Evolutionary conservation across 306 rosid species (phyloP).

Genomic region (Rosa lucieae): DNA sequence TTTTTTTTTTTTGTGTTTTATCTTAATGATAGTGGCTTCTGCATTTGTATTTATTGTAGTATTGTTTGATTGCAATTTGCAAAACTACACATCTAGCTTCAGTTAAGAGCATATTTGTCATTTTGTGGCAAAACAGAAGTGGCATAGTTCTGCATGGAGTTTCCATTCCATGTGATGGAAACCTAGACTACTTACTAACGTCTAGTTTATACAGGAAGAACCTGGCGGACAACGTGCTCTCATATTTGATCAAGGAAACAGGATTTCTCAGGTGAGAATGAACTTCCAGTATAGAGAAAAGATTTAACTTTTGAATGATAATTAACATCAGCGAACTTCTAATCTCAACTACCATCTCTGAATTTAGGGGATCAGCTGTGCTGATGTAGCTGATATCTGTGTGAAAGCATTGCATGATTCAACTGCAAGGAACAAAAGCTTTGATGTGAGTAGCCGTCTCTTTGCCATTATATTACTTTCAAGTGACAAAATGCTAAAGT

Average conservation of each 20-base stretch:
- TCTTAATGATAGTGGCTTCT: background rate
- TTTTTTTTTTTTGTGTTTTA: background rate
- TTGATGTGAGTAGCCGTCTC: constrained; percentile 63
- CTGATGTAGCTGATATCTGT: constrained; percentile 97
- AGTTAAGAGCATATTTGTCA: background rate
- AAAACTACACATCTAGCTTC: background rate
- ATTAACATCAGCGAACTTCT: background rate
- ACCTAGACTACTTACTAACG: background rate
- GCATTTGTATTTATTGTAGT: background rate
- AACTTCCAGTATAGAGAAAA: background rate
- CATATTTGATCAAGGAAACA: constrained; percentile 92
- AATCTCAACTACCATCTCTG: constrained; percentile 11
- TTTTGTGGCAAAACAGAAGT: background rate
- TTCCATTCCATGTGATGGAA: background rate
- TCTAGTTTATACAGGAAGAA: constrained; percentile 63
- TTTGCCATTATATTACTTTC: constrained; percentile 22
- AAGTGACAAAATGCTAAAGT: constrained; percentile 26
- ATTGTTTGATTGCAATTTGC: background rate
- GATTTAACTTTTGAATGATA: background rate
- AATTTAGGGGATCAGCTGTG: constrained; percentile 91
- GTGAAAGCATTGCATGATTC: constrained; percentile 96
- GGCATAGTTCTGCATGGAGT: background rate
- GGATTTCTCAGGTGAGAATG: constrained; percentile 80
- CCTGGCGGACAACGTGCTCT: constrained; percentile 99
- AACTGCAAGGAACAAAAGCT: constrained; percentile 96